Base-by-base conservation (phyloP, 2,329 filamentous ascomycete genomes). In the Pseudofabraea citricarpa region DNA sequence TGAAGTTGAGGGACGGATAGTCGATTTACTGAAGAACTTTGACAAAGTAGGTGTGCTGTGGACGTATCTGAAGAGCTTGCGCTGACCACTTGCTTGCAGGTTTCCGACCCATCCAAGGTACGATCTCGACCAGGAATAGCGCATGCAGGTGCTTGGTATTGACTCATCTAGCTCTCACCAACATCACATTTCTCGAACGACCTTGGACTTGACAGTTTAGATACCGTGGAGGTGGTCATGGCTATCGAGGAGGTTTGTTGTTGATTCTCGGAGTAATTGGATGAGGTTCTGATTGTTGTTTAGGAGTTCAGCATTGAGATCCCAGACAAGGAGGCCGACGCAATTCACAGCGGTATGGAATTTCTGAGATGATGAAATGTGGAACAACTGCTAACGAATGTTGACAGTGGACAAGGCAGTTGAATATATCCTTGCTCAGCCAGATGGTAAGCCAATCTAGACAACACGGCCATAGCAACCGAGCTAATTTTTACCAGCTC, bases 221-320 rank as follows among this genome's bases (percentile, higher is more conserved):
- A 98, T 69, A 96, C 93, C 52, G 93, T 98, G 53, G 93, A 98
- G 78, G 93, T 98, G 56, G 93, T 98, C 60, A 98, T 98, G 93
- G 93, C 93, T 56, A 97, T 98, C 71, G 93, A 98, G 80, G 93
- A 98, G 83, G 86, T 90, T 57, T 43, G 52, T 51, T 42, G 46
- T 39, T 26, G 13, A 15, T 29, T 9, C 12, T n/a, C 24, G 12
- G 19, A 21, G 40, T 23, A 43, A 20, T 23, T 41, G 18, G 24
- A 37, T 7, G n/a, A 32, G 29, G 19, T 45, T 38, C 55, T 62
- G 43, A 66, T 52, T 12, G 37, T 52, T 37, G 57, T 54, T 46
- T 44, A 56, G 72, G 75, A 83, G 62, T 81, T 83, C 64, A 80
- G 83, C 75, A 85, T 88, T 69, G 84, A 88, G 71, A 88, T 88